Evolutionary conservation across 2,329 filamentous ascomycete genomes (phyloP), one percentile per base, ranked within the genome.

Genomic region (Aspergillus glaucus): DNA sequence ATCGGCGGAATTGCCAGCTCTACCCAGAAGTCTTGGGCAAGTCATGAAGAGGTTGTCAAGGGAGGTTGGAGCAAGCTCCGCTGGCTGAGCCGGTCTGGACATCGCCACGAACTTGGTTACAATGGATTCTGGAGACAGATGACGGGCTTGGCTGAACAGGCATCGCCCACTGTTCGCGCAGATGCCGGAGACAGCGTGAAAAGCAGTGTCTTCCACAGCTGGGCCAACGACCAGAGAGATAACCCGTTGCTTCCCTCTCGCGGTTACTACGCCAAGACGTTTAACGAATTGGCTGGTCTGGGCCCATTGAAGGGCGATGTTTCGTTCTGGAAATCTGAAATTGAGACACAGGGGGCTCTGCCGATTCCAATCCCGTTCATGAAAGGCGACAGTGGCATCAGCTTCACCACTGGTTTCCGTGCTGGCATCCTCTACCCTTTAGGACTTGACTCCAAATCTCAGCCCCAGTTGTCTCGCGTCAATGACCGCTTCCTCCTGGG

Each of bases 401-500:
- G 88, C 9, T 77, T 98, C 48, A 92, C 88, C 3, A 87, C 82
- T 14, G 88, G 91, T 12, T 73, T 97, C 48, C 81, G 92, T 45
- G 81, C 87, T 17, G 93, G 93, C 32, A 66, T 95, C 44, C 76
- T 98, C 7, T 95, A 86, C 64, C 93, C 93, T 1, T 75, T 98
- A 14, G 79, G 87, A 1, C 72, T 86, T 6, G 82, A 82, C 6
- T 73, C 72, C 40, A 63, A 57, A 44, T 77, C 46, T 61, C 72
- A 74, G 17, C 79, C 85, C 0, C 75, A 79, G 21, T 81, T 85
- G 4, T 94, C 88, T 56, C 83, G 88, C 26, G 80, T 97, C 62
- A 96, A 94, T 65, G 93, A 98, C 68, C 88, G 93, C 41, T 98
- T 98, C 74, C 84, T 90, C 62, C 86, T 98, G 28, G 93, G 93